Percentiles rank a stretch among this genome's conserved stretches.
These are phyloP conservation scores for Solanum neorickii DNA, from an alignment of 257 asterid genomes.

Conservation along the genomic window DNA sequence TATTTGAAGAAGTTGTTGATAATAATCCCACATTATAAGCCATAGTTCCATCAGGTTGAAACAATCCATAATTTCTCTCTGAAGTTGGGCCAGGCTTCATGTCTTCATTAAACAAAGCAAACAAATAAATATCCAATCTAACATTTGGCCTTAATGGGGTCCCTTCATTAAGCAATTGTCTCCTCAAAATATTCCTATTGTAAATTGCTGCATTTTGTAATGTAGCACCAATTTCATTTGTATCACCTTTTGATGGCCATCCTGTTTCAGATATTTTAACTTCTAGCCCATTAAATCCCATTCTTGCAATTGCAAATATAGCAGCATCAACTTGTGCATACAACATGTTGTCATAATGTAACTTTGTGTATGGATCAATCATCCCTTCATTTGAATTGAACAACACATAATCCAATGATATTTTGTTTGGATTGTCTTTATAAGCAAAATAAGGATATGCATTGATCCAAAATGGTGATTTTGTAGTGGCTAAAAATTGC, in stretches of 20 bases:
- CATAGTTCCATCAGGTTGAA: slow-evolving; percentile 62
- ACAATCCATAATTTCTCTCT: slow-evolving; percentile 63
- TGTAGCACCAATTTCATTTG: slow-evolving; percentile 52
- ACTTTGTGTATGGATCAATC: slow-evolving; percentile 46
- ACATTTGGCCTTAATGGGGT: slow-evolving; percentile 59
- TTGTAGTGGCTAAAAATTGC: slow-evolving; percentile 45
- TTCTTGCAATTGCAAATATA: slow-evolving; percentile 39
- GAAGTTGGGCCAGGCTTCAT: slow-evolving; percentile 76
- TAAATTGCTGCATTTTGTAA: slow-evolving; percentile 47
- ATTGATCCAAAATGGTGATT: slow-evolving; percentile 78
- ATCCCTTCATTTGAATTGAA: slow-evolving; percentile 59
- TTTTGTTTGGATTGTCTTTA: slow-evolving; percentile 45
- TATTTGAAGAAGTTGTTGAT: slow-evolving; percentile 1
- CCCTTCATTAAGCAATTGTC: slow-evolving; percentile 51
- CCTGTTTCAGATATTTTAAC: slow-evolving; percentile 80
- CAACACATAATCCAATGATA: slow-evolving; percentile 55
- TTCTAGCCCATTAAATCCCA: slow-evolving; percentile 55
- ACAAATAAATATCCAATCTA: slow-evolving; percentile 55
- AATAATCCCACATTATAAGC: slow-evolving; percentile 45
- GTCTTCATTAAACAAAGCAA: slow-evolving; percentile 76
- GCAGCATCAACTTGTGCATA: slow-evolving; percentile 88
- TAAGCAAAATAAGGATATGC: slow-evolving; percentile 92
- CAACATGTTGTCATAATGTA: slow-evolving; percentile 78
- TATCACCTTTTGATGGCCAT: slow-evolving; percentile 81
- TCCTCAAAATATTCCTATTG: slow-evolving; percentile 53